Conservation (phyloP, 1,284 basidiomycete species). For the Athelia psychrophila region DNA sequence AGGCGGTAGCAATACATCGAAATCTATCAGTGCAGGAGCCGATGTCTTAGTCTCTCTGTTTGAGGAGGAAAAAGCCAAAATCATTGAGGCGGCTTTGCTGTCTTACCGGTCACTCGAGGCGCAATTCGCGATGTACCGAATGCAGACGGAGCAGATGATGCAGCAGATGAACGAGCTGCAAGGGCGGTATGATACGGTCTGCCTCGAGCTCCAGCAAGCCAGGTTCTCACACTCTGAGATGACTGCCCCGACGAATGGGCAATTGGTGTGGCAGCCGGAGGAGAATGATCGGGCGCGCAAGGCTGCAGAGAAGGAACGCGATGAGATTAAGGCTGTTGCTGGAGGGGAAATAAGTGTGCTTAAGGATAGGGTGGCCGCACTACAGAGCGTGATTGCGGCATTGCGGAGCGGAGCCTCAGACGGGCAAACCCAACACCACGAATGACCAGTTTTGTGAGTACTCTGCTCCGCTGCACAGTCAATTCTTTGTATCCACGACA, state of each 20-base stretch:
- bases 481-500: not conserved
- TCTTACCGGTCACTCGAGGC: not conserved
- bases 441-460: not conserved
- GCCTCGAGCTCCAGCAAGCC: too few species aligned
- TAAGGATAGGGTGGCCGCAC: not conserved
- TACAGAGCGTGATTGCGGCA: not conserved
- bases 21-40: not conserved
- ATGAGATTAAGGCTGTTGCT: not conserved
- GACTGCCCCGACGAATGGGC: not conserved
- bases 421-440: not conserved
- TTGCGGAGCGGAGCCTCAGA: not conserved
- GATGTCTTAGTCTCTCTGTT: not conserved
- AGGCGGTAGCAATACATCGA: not conserved
- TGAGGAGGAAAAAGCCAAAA: not conserved
- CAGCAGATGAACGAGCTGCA: not conserved
- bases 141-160: not conserved
- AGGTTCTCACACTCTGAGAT: too few species aligned
- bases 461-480: not conserved
- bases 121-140: not conserved
- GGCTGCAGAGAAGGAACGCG: slow-evolving; percentile 1
- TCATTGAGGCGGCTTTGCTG: not conserved
- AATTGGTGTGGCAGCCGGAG: not conserved
- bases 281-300: not conserved
- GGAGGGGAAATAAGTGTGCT: not conserved
- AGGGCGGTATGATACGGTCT: not conserved